Conservation (phyloP, 2,329 filamentous ascomycete species). For the Aspergillus japonicus region DNA sequence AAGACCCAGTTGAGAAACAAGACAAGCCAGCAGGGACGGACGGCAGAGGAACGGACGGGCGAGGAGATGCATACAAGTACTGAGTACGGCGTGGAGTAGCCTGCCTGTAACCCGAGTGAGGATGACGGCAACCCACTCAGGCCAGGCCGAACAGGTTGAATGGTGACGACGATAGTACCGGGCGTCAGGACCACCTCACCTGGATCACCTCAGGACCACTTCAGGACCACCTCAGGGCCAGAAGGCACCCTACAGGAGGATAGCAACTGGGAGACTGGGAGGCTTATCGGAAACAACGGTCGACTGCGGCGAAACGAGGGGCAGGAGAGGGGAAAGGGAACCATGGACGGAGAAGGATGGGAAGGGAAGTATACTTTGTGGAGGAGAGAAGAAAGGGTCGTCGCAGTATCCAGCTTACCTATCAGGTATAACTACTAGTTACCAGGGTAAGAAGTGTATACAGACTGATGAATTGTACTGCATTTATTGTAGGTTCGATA, state of each 20-base stretch:
- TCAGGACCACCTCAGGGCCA: conserved; percentile 1
- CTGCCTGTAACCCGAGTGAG: not conserved
- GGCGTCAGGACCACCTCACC: conserved; percentile 7
- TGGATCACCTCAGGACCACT: no score
- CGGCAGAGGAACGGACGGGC: not conserved
- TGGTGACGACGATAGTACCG: conserved; percentile 19
- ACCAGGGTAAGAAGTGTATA: no score
- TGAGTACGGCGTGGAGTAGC: not conserved
- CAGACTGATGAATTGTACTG: not conserved
- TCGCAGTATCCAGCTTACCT: no score
- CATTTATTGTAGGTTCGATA: no score
- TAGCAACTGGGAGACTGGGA: conserved; percentile 14
- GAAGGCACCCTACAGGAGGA: not conserved
- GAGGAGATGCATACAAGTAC: conserved; percentile 4
- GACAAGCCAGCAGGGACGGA: not conserved
- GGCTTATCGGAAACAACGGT: conserved; percentile 36
- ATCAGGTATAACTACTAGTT: no score
- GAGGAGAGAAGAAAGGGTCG: not conserved
- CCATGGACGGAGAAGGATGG: not conserved
- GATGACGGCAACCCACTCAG: conserved; percentile 16
- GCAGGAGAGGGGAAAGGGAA: conserved; percentile 11
- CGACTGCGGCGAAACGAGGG: conserved; percentile 24
- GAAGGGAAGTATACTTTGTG: not conserved
- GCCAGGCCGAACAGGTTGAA: conserved; percentile 13
- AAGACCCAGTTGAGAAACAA: not conserved